phyloP scores from a whole-genome alignment of 2,329 filamentous ascomycete genomes.

The Venturia asperata region DNA sequence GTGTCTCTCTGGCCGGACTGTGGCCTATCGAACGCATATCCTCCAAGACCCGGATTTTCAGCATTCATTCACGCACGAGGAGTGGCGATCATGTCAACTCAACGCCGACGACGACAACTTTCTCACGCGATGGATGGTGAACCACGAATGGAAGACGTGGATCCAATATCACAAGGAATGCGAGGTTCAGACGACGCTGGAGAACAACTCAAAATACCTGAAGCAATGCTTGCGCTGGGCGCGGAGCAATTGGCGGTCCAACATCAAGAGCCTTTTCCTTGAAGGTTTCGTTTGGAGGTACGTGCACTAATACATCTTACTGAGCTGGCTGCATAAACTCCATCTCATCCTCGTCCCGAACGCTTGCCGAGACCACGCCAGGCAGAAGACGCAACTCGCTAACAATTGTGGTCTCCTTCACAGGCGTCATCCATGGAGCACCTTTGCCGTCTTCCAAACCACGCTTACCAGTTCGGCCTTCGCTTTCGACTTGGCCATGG shows the following conservation, averaged over 20 bases:
- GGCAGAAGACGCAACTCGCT: constrained; percentile 6
- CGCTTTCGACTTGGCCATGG: constrained; percentile 60
- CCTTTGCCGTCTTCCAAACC: constrained; percentile 85
- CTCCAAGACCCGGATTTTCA: constrained; percentile 79
- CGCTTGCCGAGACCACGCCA: constrained; percentile 22
- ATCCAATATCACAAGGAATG: constrained; percentile 90
- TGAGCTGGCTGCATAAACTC: constrained; percentile 16
- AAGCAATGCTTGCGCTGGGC: constrained; percentile 94
- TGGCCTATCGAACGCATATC: constrained; percentile 84
- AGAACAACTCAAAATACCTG: constrained; percentile 80
- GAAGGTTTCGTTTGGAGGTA: constrained; percentile 83
- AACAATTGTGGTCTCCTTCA: not conserved
- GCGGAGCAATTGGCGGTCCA: constrained; percentile 95
- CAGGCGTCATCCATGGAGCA: constrained; percentile 87
- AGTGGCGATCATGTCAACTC: constrained; percentile 78
- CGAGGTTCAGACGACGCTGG: constrained; percentile 86
- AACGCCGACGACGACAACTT: constrained; percentile 99
- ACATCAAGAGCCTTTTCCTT: constrained; percentile 79
- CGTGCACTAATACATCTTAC: constrained; percentile 39
- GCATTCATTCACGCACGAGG: constrained; percentile 83
- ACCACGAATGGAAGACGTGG: constrained; percentile 86
- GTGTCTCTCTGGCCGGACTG: constrained; percentile 90
- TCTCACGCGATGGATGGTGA: constrained; percentile 91
- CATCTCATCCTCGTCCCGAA: constrained; percentile 24
- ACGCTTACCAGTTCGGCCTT: constrained; percentile 88